Conservation (phyloP, 768 basidiomycete species). For the Boletus insuetus region DNA sequence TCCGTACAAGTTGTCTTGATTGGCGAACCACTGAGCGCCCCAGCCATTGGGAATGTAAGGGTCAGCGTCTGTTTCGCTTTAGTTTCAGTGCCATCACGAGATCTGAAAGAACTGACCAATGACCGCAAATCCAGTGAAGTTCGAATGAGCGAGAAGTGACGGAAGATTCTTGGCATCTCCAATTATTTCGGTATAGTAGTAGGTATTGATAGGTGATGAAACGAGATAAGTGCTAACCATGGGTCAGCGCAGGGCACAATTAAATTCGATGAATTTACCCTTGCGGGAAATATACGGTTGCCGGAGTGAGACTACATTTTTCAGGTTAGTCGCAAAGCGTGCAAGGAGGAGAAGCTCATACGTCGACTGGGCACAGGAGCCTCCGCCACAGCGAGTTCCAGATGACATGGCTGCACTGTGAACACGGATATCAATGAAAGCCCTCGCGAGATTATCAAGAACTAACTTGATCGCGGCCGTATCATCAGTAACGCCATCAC, state of each 20-base stretch:
- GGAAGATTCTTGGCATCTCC: constrained; percentile 71
- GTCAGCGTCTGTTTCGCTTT: constrained; percentile 52
- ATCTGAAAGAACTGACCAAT: constrained; percentile 48
- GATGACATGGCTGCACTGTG: constrained; percentile 60
- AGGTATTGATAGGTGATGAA: constrained; percentile 60
- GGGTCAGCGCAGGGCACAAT: background rate
- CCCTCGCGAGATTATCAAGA: background rate
- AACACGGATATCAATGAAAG: constrained; percentile 5
- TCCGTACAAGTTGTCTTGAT: constrained; percentile 26
- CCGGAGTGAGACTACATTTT: constrained; percentile 44
- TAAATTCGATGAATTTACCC: constrained; percentile 41
- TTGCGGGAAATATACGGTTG: constrained; percentile 69
- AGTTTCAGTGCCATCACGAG: background rate
- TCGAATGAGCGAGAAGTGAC: constrained; percentile 57
- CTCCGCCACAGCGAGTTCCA: constrained; percentile 59
- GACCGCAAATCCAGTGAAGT: constrained; percentile 67
- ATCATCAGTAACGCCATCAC: constrained; percentile 72
- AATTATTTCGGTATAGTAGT: constrained; percentile 76
- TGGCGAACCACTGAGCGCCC: constrained; percentile 25
- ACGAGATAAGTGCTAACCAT: constrained; percentile 59
- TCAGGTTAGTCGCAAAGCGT: background rate
- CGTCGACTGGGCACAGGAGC: constrained; percentile 50
- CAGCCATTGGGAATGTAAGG: constrained; percentile 62
- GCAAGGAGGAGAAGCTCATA: constrained; percentile 4
- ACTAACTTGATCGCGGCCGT: constrained; percentile 69